A percentile compares a stretch with the other conserved stretches of the same genome.
Evolutionary conservation across 148 eudicot species (phyloP).

Genomic region (Gaultheria prostrata): DNA sequence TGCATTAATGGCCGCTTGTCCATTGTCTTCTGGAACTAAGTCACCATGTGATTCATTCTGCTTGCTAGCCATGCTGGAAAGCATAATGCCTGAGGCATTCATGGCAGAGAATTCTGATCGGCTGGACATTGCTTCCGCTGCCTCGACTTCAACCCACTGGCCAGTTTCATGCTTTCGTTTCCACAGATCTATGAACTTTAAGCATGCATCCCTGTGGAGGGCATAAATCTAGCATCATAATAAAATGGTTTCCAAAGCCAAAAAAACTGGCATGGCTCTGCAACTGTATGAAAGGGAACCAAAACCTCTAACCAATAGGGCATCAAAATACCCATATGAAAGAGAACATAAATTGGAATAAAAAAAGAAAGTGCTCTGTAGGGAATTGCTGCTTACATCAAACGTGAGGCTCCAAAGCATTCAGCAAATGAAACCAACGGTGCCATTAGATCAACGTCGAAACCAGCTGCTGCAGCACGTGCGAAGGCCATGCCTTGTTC

Average conservation of each 20-base stretch:
- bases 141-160: conserved; percentile 92
- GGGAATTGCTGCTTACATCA: conserved; percentile 55
- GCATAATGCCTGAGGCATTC: conserved; percentile 60
- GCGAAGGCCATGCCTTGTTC: conserved; percentile 99
- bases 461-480: conserved; percentile 93
- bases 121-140: conserved; percentile 59
- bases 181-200: conserved; percentile 77
- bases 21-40: conserved; percentile 50
- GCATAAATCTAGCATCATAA: conserved; percentile 10
- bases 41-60: conserved; percentile 41
- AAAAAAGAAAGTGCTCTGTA: neutral
- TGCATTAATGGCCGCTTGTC: conserved; percentile 27
- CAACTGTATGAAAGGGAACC: neutral
- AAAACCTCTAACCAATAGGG: neutral
- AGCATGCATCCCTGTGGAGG: conserved; percentile 74
- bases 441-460: conserved; percentile 69
- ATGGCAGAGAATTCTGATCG: conserved; percentile 43
- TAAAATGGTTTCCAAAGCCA: neutral
- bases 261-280: neutral
- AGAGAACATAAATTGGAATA: neutral
- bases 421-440: conserved; percentile 67
- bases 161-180: conserved; percentile 94
- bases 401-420: conserved; percentile 90
- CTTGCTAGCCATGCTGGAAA: conserved; percentile 36
- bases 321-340: neutral